These are phyloP conservation scores for Cladosporium velox DNA, from an alignment of 2,329 filamentous ascomycete species.

Conservation along the genomic window DNA sequence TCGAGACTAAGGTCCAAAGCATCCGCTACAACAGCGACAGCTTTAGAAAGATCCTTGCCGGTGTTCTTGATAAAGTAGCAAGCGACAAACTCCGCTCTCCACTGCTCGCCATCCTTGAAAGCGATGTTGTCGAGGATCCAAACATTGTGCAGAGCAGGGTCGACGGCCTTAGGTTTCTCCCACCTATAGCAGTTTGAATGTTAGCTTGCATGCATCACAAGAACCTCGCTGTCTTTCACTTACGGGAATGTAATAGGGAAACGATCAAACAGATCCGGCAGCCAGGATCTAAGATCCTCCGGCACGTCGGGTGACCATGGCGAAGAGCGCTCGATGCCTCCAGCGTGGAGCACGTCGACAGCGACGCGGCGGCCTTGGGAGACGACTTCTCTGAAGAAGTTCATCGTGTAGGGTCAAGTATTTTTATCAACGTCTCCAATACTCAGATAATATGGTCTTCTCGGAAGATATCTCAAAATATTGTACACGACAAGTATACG, in stretches of 20 bases:
- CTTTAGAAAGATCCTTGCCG: slow-evolving; percentile 65
- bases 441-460: not conserved
- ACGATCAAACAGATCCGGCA: slow-evolving; percentile 40
- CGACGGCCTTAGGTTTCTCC: slow-evolving; percentile 46
- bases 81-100: slow-evolving; percentile 81
- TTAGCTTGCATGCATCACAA: not conserved
- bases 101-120: slow-evolving; percentile 59
- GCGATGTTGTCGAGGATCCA: slow-evolving; percentile 93
- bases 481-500: not conserved
- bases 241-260: slow-evolving; percentile 57
- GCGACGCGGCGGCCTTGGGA: slow-evolving; percentile 33
- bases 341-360: slow-evolving; percentile 31
- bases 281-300: slow-evolving; percentile 33
- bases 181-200: slow-evolving; percentile 21
- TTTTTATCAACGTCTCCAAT: not conserved
- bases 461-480: not conserved
- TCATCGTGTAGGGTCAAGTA: slow-evolving; percentile 24
- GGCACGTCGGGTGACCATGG: slow-evolving; percentile 38
- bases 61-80: slow-evolving; percentile 77
- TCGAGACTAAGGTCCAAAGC: slow-evolving; percentile 62
- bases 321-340: slow-evolving; percentile 32
- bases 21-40: slow-evolving; percentile 70
- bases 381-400: slow-evolving; percentile 31
- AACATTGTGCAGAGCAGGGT: slow-evolving; percentile 67
- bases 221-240: not conserved